Base-by-base conservation (phyloP, 208 protist genomes). In the Trypanosoma lewisi region DNA sequence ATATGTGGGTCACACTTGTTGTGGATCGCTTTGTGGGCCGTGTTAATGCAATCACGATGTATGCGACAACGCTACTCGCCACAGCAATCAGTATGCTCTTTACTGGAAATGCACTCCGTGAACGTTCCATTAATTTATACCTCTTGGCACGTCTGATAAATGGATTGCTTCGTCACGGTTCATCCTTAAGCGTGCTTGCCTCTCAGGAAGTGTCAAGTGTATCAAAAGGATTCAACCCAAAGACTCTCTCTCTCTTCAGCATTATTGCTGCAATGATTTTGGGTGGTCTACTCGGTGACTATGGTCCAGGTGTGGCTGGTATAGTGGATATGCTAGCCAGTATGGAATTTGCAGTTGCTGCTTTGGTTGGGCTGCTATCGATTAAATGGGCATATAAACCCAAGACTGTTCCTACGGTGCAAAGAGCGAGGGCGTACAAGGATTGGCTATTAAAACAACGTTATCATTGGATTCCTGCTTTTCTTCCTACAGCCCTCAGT, bases 141-240 rank as follows among this genome's bases (percentile, higher is more conserved):
- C 73, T 85, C 2, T 21, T 67, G n/a, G 33, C 83, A 33, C 77
- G 81, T 41, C 45, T 86, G 12, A 0, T 90, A 21, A 85, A 70
- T 53, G 87, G 87, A 23, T 4, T 87, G 7, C 77, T 90, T 49
- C 69, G 77, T 0, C 87, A 93, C 39, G 61, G 67, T 8, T 39
- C n/a, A 23, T 41, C 54, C 19, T 14, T 65, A 33, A 25, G 63
- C 39, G 34, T 28, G n/a, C 11, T 67, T 48, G 41, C 54, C 28
- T 2, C 23, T 9, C 30, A 70, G 37, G 63, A 68, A 50, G 33
- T 57, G 5, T 44, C 58, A 30, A 25, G 27, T 9, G 36, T 21
- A 19, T 51, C 33, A 11, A 45, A 54, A 7, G 14, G 28, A 3
- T 58, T 27, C 14, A 42, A 67, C 21, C 12, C 28, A 27, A 48